Evolutionary conservation across 1,284 basidiomycete genomes (phyloP).

Genomic region (Garcileccinum viscosum): DNA sequence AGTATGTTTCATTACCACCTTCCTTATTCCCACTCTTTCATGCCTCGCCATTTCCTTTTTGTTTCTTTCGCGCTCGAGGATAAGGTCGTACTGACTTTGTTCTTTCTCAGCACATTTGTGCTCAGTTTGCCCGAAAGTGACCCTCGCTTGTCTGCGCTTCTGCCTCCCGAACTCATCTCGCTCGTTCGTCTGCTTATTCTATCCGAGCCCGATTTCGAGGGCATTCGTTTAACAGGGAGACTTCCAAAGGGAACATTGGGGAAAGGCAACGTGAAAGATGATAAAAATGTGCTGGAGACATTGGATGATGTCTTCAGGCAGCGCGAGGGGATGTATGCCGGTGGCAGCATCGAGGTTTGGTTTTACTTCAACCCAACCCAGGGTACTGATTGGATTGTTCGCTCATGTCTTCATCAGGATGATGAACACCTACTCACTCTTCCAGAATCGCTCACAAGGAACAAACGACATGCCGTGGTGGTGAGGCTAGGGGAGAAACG

Average conservation of each 20-base stretch:
- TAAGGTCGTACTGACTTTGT: constrained; percentile 10
- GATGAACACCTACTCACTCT: constrained; percentile 53
- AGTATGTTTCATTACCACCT: constrained; percentile 62
- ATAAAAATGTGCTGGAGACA: constrained; percentile 52
- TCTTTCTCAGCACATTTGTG: constrained; percentile 23
- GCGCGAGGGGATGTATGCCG: constrained; percentile 59
- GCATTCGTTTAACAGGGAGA: constrained; percentile 70
- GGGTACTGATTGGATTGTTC: not conserved
- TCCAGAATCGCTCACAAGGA: constrained; percentile 43
- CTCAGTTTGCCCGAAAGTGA: constrained; percentile 14
- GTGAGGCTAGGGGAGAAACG: constrained; percentile 85
- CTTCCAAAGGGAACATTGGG: constrained; percentile 73
- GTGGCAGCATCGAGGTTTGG: constrained; percentile 30
- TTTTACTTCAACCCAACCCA: not conserved
- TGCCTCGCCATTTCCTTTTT: not conserved
- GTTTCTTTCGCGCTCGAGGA: not conserved
- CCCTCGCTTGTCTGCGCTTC: constrained; percentile 49
- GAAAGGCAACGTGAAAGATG: constrained; percentile 40
- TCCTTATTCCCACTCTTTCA: not conserved
- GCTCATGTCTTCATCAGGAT: constrained; percentile 45
- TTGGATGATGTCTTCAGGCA: constrained; percentile 55
- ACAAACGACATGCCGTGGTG: constrained; percentile 69
- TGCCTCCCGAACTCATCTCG: constrained; percentile 69
- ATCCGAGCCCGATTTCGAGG: constrained; percentile 67
- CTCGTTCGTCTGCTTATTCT: constrained; percentile 76